Evolutionary conservation across 371 early-diverging fungal species (phyloP), one percentile per base, ranked within the genome.

Genomic region (Syncephalastrum racemosum): DNA sequence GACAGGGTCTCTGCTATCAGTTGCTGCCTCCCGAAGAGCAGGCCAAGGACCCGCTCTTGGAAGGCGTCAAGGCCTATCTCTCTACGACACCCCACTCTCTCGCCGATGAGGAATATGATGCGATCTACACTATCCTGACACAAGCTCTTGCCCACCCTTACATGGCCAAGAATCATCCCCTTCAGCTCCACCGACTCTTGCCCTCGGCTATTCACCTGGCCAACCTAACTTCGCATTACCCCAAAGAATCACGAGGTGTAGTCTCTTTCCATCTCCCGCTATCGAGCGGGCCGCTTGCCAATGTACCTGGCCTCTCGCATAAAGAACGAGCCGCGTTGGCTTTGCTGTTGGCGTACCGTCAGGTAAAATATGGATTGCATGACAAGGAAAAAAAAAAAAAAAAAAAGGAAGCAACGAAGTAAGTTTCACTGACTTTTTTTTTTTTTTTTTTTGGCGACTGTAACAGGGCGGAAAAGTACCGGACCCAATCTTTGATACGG

Each of bases 211-310:
- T 86, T 36, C 62, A 78, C 62, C 63, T 84, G 15, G 70, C 84
- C 25, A 80, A 83, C 54, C 53, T 83, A 15, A 79, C 79, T 7
- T 75, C 80, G 7, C 77, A 82, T 47, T 66, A 81, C 55, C 82
- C 83, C 20, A 84, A 84, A 56, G 86, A 86, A 58, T 75, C 86
- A 0, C 65, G 86, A 15, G 82, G 83, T 1, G 75, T 81, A 50
- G 76, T 79, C 0, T 77, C 83, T 1, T 84, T 83, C 55, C 81
- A 83, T 42, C 74, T 84, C 67, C 80, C 83, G 24, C 63, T 86
- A 0, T 77, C 86, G 1, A 78, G 82, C 13, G 86, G 86, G 2
- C 73, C 82, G 0, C 67, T 84, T 8, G 75, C 82, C 15, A 83
- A 84, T 54, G 67, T 82, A 5, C 84, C 82, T 10, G 86, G 86